phyloP scores from a whole-genome alignment of 768 basidiomycete genomes.

The Pleurotus salmoneostramineus region DNA sequence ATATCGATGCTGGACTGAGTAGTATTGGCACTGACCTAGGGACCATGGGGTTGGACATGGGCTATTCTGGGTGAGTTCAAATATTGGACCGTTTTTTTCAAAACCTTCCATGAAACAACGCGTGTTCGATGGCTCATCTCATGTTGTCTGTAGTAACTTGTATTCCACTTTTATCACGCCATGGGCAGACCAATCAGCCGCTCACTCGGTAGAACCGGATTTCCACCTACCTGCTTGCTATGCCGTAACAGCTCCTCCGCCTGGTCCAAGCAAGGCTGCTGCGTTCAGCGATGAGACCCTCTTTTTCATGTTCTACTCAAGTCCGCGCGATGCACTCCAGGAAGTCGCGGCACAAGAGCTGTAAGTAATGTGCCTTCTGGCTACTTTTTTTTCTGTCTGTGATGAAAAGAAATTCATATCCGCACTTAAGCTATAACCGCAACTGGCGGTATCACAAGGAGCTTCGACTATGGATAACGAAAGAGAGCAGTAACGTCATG shows the following conservation, averaged over 20 bases:
- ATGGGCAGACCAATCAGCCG: slow-evolving; percentile 89
- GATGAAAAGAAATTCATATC: not conserved
- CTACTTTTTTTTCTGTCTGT: not conserved
- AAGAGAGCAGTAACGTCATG: slow-evolving; percentile 76
- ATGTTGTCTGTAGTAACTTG: slow-evolving; percentile 51
- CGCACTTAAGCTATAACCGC: slow-evolving; percentile 68
- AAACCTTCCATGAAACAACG: no score
- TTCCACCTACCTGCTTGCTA: slow-evolving; percentile 91
- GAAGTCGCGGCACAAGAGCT: slow-evolving; percentile 94
- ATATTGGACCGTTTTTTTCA: slow-evolving; percentile 1
- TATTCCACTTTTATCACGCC: slow-evolving; percentile 95
- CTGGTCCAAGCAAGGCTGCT: slow-evolving; percentile 73
- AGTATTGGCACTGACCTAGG: slow-evolving; percentile 89
- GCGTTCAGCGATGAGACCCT: slow-evolving; percentile 94
- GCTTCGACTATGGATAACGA: slow-evolving; percentile 79
- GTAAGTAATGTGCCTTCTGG: slow-evolving; percentile 45
- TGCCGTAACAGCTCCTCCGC: slow-evolving; percentile 84
- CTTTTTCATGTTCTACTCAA: slow-evolving; percentile 98
- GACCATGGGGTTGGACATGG: slow-evolving; percentile 90
- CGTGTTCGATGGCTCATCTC: no score
- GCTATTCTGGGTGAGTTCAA: slow-evolving; percentile 69
- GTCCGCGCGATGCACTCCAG: slow-evolving; percentile 87
- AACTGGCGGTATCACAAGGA: slow-evolving; percentile 98
- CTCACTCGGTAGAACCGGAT: slow-evolving; percentile 85
- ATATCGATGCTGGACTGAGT: slow-evolving; percentile 77